These are phyloP conservation scores for Trypanosoma brucei DNA, from an alignment of 208 protist species.

Conservation along the genomic window DNA sequence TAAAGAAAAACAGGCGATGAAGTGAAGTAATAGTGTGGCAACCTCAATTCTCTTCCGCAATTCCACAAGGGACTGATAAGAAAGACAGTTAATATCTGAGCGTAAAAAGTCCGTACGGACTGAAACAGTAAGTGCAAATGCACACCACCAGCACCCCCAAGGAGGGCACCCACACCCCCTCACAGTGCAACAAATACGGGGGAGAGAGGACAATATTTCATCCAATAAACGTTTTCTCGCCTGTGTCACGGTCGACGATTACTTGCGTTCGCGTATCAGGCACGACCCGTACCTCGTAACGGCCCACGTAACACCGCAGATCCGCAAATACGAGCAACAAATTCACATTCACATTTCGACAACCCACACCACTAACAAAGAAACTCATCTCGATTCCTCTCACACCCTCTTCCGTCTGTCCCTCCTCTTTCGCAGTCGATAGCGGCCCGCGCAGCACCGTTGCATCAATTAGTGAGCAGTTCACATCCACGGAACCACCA, in stretches of 20 bases:
- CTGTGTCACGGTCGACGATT: constrained; percentile 56
- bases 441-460: not conserved
- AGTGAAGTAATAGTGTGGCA: too few relatives aligned
- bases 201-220: not conserved
- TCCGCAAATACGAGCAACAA: constrained; percentile 58
- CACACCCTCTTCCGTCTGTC: constrained; percentile 9
- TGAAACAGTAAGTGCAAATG: too few relatives aligned
- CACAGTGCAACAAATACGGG: too few relatives aligned
- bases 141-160: too few relatives aligned
- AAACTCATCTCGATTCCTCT: constrained; percentile 62
- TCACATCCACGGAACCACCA: constrained; percentile 25
- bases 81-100: too few relatives aligned
- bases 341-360: constrained; percentile 49
- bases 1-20: too few relatives aligned
- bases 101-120: too few relatives aligned
- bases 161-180: too few relatives aligned
- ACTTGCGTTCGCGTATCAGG: constrained; percentile 58
- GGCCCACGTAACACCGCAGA: constrained; percentile 45
- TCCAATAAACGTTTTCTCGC: constrained; percentile 38
- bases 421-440: constrained; percentile 17
- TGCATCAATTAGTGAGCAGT: constrained; percentile 25
- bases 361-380: constrained; percentile 35
- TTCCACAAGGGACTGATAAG: too few relatives aligned
- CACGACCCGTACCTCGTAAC: constrained; percentile 52
- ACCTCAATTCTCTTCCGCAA: too few relatives aligned